Percentiles rank a stretch among this genome's conserved stretches.
Conservation (phyloP, 306 rosid genomes). For the Leucaena leucocephala region DNA sequence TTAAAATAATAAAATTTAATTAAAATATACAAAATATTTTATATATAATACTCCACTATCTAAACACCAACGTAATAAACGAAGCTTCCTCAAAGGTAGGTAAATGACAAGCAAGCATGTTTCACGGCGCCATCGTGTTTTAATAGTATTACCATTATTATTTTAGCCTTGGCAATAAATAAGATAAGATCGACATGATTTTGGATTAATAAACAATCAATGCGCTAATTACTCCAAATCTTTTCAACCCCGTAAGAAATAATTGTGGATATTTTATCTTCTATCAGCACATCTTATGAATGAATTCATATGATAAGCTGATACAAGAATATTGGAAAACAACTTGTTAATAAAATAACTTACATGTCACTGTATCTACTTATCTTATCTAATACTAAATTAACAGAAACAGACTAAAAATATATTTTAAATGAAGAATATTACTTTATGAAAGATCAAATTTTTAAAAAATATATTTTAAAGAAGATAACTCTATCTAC, state of each 20-base stretch:
- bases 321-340: background rate
- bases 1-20: too few relatives aligned
- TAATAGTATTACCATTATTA: too few relatives aligned
- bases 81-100: background rate
- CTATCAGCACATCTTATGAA: background rate
- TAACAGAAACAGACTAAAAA: background rate
- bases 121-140: background rate
- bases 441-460: background rate
- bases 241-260: background rate
- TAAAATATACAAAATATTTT: too few relatives aligned
- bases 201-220: background rate
- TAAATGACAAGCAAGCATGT: background rate
- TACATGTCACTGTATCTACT: background rate
- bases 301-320: background rate
- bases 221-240: background rate
- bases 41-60: too few relatives aligned
- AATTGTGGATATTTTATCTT: background rate
- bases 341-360: background rate
- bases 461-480: too few relatives aligned
- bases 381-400: background rate
- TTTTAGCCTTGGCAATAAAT: background rate
- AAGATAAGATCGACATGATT: background rate
- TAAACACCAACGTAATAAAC: background rate
- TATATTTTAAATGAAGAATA: too few relatives aligned
- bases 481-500: too few relatives aligned